Percentiles rank a stretch among this genome's conserved stretches.
Conservation (phyloP, 768 basidiomycete genomes). For the Pholiota microspora region DNA sequence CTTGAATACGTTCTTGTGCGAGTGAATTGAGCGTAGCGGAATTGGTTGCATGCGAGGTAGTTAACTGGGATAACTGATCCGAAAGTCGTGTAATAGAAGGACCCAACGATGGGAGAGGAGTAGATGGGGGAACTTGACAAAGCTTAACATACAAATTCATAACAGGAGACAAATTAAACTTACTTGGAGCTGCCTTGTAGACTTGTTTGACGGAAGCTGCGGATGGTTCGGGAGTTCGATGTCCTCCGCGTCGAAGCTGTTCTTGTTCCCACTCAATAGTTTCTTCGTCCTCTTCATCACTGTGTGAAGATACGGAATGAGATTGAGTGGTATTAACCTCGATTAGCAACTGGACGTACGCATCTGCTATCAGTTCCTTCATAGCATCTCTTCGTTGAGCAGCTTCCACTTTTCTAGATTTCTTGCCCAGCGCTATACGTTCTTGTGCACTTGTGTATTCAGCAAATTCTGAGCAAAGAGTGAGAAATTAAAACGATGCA, state of each 20-base stretch:
- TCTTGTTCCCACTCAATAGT: constrained; percentile 83
- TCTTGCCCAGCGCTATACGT: constrained; percentile 82
- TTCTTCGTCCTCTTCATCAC: constrained; percentile 84
- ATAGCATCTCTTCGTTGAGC: constrained; percentile 65
- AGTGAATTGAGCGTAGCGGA: constrained; percentile 55
- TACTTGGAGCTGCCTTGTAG: constrained; percentile 77
- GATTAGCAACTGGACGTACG: no score
- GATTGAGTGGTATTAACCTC: no score
- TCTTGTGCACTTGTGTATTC: constrained; percentile 89
- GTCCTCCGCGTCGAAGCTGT: constrained; percentile 75
- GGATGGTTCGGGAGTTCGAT: constrained; percentile 36
- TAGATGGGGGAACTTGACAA: constrained; percentile 60
- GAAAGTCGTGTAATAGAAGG: constrained; percentile 61
- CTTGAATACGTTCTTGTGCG: constrained; percentile 58
- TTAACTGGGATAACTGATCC: constrained; percentile 55
- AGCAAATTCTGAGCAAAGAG: constrained; percentile 59
- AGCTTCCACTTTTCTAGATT: constrained; percentile 71
- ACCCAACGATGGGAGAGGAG: constrained; percentile 62
- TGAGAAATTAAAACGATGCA: neutral
- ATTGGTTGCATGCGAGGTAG: constrained; percentile 66
- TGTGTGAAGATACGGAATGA: constrained; percentile 21
- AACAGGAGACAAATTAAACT: constrained; percentile 19
- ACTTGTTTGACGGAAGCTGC: constrained; percentile 43
- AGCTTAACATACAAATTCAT: constrained; percentile 40
- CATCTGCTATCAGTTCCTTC: constrained; percentile 80